Percentiles rank a stretch among this genome's conserved stretches.
These are phyloP conservation scores for Pseudogymnoascus sp. DNA, from an alignment of 2,329 filamentous ascomycete species.

Conservation along the genomic window DNA sequence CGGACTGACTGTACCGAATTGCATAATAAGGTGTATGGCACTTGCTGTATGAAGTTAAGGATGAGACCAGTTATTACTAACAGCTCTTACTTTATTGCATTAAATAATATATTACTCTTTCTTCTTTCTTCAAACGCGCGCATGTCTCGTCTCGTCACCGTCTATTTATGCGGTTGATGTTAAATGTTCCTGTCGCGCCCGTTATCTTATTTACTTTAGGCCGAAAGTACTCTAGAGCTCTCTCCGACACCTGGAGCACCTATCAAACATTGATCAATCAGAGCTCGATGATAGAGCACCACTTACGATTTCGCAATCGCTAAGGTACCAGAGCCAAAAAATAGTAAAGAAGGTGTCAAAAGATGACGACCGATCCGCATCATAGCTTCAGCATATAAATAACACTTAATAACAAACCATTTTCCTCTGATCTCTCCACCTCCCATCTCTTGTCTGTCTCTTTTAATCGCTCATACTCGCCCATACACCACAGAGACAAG, in stretches of 20 bases:
- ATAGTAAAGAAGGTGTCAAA: background rate
- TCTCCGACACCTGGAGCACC: background rate
- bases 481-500: conserved; percentile 6
- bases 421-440: background rate
- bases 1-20: background rate
- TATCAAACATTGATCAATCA: conserved; percentile 1
- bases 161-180: background rate
- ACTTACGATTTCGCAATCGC: background rate
- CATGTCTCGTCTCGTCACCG: background rate
- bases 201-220: background rate
- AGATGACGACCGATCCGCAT: background rate
- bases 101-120: background rate
- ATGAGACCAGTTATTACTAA: background rate
- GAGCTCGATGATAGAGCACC: background rate
- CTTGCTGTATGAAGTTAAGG: background rate
- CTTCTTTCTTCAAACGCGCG: background rate
- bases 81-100: background rate
- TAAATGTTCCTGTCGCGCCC: background rate
- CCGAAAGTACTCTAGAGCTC: background rate
- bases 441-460: background rate
- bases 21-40: background rate
- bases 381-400: background rate
- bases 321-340: background rate
- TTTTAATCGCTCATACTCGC: background rate
- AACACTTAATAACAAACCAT: background rate